phyloP scores from a whole-genome alignment of 306 rosid species.

The Vigna reflexopilosa region DNA sequence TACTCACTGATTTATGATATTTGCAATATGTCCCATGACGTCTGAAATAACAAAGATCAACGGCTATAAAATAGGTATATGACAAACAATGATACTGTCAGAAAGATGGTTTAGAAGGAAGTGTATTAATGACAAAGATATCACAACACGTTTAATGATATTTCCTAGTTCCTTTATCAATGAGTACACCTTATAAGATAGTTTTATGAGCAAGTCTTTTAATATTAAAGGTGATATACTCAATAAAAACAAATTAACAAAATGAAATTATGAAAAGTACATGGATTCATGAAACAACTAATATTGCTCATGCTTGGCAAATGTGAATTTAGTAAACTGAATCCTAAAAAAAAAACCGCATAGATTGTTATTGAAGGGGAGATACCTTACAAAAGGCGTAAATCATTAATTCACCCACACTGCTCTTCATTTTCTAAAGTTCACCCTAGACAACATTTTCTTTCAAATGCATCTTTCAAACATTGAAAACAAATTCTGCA shows the following conservation, averaged over 20 bases:
- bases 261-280: constrained; percentile 14
- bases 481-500: constrained; percentile 4
- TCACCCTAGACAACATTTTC: background rate
- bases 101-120: constrained; percentile 23
- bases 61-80: constrained; percentile 36
- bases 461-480: constrained; percentile 1
- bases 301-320: constrained; percentile 11
- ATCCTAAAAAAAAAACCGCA: background rate
- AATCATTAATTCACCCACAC: background rate
- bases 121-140: background rate
- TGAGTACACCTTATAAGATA: constrained; percentile 1
- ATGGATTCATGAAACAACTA: constrained; percentile 14
- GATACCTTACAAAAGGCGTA: background rate
- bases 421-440: background rate
- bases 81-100: constrained; percentile 20
- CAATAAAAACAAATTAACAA: constrained; percentile 1
- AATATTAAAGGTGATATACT: background rate
- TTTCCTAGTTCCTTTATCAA: constrained; percentile 22
- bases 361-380: background rate
- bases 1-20: constrained; percentile 85
- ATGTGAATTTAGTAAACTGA: background rate
- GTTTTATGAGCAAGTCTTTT: background rate
- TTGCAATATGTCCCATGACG: constrained; percentile 76
- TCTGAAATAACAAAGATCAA: constrained; percentile 61
- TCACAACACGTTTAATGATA: background rate